Evolutionary conservation across 2,329 filamentous ascomycete species (phyloP), one percentile per base, ranked within the genome.

Genomic region (Diplodia intermedia): DNA sequence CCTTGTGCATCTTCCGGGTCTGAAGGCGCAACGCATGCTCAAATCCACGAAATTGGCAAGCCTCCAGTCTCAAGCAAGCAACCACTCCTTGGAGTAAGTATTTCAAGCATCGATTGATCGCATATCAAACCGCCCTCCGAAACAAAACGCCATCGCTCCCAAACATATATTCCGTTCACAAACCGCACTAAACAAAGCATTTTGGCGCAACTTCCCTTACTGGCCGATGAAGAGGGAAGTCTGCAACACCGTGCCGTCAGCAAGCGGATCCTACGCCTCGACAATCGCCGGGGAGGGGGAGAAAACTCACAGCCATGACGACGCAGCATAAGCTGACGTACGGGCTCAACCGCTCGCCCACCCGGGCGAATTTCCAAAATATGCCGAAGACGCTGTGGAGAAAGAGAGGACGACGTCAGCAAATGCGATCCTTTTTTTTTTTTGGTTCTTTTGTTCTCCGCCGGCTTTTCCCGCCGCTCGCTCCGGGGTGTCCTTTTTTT

Each of bases 281-380:
- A 18, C n/a, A 18, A 1, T 26, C 4, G 4, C 15, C 26, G 9
- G 31, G 14, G 49, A 40, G 31, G 31, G 33, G 26, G 18, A 15
- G 26, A 26, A 26, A 9, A 71, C 87, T 81, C 79, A 97, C 95
- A 72, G 95, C 95, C 94, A 99, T 98, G 74, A 93, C 81, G 38
- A 97, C 85, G 79, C 94, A 98, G 79, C 93, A 96, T 78, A 98
- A 84, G 82, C 93, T 96, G 75, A 99, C 92, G 79, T 98, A 98
- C 52, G 95, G 95, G 78, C 93, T 97, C 72, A 99, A 79, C 71
- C 95, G 84, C 83, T 99, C 95, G 47, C 95, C 95, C 77, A 99
- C 89, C 71, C 95, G 86, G 31, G 95, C 95, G 71, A 89, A 93
- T 82, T 98, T 97, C 95, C 95, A 99, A 78, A 98, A 96, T 70